These are phyloP conservation scores for Amoebophrya sp. DNA, from an alignment of 169 alveolate genomes.

Conservation along the genomic window DNA sequence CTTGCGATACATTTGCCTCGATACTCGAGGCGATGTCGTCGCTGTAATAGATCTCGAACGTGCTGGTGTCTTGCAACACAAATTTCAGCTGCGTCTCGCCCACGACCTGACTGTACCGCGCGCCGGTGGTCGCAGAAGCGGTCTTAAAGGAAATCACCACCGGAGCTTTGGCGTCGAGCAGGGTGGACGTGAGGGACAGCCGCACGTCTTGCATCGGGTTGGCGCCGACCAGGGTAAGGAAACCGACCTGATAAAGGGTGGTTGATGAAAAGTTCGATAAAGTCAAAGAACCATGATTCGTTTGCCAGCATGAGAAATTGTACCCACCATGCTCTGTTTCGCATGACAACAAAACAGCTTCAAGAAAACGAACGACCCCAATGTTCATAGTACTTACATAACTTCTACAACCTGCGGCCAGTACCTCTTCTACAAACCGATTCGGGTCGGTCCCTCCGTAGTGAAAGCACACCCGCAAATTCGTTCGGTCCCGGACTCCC, in stretches of 20 bases:
- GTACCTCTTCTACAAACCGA: neutral
- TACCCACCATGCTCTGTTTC: no score
- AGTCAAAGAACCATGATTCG: no score
- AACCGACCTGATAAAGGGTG: no score
- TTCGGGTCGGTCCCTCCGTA: neutral
- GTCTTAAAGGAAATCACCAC: constrained; percentile 29
- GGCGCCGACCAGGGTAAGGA: neutral
- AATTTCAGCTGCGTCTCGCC: constrained; percentile 26
- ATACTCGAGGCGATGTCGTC: neutral
- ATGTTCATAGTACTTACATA: no score
- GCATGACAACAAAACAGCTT: no score
- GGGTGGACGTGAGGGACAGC: neutral
- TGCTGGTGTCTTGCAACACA: neutral
- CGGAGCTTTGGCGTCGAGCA: constrained; percentile 16
- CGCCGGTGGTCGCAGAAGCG: constrained; percentile 18
- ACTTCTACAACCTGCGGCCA: no score
- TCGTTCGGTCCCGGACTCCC: constrained; percentile 27
- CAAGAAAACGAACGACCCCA: no score
- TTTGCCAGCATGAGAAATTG: no score
- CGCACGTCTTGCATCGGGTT: constrained; percentile 19
- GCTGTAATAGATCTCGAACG: neutral
- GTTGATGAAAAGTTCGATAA: no score
- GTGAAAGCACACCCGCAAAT: neutral
- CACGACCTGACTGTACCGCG: neutral
- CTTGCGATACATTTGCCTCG: no score